These are phyloP conservation scores for Penicillium sp. DNA, from an alignment of 2,329 filamentous ascomycete genomes.

Conservation along the genomic window DNA sequence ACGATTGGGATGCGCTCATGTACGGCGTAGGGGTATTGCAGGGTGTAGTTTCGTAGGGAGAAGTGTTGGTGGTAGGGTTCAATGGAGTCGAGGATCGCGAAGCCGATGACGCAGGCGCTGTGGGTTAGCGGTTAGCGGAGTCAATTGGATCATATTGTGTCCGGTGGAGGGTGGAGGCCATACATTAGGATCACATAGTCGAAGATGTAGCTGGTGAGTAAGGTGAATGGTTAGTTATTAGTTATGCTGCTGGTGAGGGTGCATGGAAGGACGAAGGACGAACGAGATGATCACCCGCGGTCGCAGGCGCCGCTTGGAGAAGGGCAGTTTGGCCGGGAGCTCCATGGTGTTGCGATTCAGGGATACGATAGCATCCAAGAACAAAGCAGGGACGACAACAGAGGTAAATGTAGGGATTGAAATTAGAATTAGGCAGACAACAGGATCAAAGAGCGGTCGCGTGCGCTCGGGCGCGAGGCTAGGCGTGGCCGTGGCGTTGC, in stretches of 20 bases:
- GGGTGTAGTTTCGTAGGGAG: conserved; percentile 59
- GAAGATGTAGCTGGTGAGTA: conserved; percentile 54
- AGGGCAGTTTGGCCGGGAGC: conserved; percentile 51
- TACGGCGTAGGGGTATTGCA: conserved; percentile 62
- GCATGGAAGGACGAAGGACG: conserved; percentile 27
- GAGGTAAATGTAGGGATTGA: neutral
- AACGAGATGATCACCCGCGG: conserved; percentile 59
- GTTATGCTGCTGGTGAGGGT: too few species aligned
- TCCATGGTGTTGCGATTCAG: conserved; percentile 18
- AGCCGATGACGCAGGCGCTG: conserved; percentile 56
- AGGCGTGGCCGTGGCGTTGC: neutral
- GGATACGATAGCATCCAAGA: neutral
- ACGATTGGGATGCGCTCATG: conserved; percentile 59
- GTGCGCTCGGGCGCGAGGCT: neutral
- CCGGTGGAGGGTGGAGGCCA: conserved; percentile 29
- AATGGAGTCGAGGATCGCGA: conserved; percentile 57
- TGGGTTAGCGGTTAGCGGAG: conserved; percentile 16
- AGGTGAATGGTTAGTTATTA: too few species aligned
- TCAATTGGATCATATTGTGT: too few species aligned
- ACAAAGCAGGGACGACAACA: neutral
- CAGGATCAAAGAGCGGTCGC: neutral
- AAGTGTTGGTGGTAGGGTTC: conserved; percentile 64
- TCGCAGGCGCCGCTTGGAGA: conserved; percentile 57
- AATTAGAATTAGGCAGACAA: neutral
- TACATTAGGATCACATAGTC: conserved; percentile 65